Evolutionary conservation across 169 alveolate species (phyloP), one percentile per base, ranked within the genome.

Genomic region (Plasmodium inui): DNA sequence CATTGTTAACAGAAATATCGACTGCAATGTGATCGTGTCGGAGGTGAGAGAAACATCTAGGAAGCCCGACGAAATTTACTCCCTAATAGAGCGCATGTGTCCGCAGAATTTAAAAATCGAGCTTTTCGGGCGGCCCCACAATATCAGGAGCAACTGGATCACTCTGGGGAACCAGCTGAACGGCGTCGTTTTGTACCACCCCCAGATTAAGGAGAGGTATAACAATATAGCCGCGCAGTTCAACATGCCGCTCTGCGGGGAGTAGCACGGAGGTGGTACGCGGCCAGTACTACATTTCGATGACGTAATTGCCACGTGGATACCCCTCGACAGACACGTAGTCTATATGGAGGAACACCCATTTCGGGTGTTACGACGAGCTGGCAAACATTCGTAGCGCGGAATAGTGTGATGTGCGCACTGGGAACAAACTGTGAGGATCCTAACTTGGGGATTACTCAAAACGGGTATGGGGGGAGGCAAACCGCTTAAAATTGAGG

Each of bases 21-120:
- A 98, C 96, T 98, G 99, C 95, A 99, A 98, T 95, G 99, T 98
- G 9, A 96, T 98, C 8, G 99, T 98, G 9, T 96, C 99, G 61
- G 99, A 98, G 92, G 99, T 98, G 1, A 97, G 99, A 91, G 99
- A 98, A 95, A 98, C 99, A 32, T 96, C 98, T 12, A 85, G 99
- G 74, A 98, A 98, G 94, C 99, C 99, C 1, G 99, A 98, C 93
- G 99, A 98, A 93, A 97, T 98, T 26, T 98, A 98, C 95, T 53
- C 96, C 92, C 88, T 98, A 22, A 98, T 98, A 67, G 99, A 98
- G 93, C 97, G 99, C 70, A 95, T 98, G 98, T 96, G 96, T 70
- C 99, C 99, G 0, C 98, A 97, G 39, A 98, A 98, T 32, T 97
- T 97, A 91, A 98, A 98, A 96, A 94, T 98, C 30, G 99, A 98